Evolutionary conservation across 2,329 filamentous ascomycete genomes (phyloP).

Genomic region (Penicillium frequentans): DNA sequence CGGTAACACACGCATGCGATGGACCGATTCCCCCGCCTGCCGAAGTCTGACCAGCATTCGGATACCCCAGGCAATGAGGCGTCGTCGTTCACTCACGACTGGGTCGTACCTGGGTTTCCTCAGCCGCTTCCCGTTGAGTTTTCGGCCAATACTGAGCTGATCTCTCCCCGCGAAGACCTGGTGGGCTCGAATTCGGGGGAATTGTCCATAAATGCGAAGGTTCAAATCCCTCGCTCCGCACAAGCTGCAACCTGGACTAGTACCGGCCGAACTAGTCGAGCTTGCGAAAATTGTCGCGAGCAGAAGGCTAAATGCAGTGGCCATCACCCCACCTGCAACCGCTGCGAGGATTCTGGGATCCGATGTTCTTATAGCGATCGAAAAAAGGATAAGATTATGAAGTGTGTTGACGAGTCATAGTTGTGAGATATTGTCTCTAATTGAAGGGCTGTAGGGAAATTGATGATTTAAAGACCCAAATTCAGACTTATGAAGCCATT

Average conservation of each 20-base stretch:
- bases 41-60: conserved; percentile 3
- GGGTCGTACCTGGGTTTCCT: conserved; percentile 16
- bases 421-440: conserved; percentile 6
- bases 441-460: conserved; percentile 33
- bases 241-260: conserved; percentile 23
- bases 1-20: conserved; percentile 6
- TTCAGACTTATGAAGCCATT: conserved; percentile 36
- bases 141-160: conserved; percentile 14
- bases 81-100: conserved; percentile 9
- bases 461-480: conserved; percentile 37
- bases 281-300: conserved; percentile 47
- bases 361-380: conserved; percentile 46
- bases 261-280: conserved; percentile 37
- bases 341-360: conserved; percentile 44
- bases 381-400: conserved; percentile 44
- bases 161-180: conserved; percentile 13
- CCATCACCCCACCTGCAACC: conserved; percentile 43
- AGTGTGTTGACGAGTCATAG: conserved; percentile 30
- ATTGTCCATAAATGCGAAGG: conserved; percentile 27
- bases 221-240: conserved; percentile 31
- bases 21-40: conserved; percentile 2
- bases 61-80: conserved; percentile 7
- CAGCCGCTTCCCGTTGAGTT: conserved; percentile 15
- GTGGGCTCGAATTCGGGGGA: conserved; percentile 13
- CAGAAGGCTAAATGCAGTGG: conserved; percentile 50